Percentiles rank a stretch among this genome's conserved stretches.
phyloP scores from a whole-genome alignment of 306 rosid genomes.

The Cucurbita pepo region DNA sequence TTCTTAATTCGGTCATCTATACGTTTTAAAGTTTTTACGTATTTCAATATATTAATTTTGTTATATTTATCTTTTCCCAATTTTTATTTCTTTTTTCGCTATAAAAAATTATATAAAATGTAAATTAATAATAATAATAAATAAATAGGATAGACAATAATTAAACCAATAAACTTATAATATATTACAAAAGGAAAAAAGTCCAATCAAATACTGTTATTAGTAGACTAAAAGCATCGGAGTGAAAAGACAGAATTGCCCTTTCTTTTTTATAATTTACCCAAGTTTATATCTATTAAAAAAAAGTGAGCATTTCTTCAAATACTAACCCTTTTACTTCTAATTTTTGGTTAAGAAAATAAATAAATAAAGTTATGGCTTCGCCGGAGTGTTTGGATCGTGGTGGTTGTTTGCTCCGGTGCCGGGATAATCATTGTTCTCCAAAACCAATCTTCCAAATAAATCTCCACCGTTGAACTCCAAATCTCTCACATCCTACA shows the following conservation, averaged over 20 bases:
- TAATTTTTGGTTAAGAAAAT: neutral
- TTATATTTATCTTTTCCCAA: too few relatives aligned
- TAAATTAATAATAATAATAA: too few relatives aligned
- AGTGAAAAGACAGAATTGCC: neutral
- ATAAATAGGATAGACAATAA: neutral
- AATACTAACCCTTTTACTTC: neutral
- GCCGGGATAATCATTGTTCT: constrained; percentile 40
- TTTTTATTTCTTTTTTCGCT: too few relatives aligned
- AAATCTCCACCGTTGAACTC: constrained; percentile 6
- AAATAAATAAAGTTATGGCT: neutral
- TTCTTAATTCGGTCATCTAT: too few relatives aligned
- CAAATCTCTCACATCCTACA: constrained; percentile 15
- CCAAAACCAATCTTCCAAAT: constrained; percentile 33
- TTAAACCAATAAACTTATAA: neutral
- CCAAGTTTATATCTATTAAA: neutral
- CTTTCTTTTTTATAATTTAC: neutral
- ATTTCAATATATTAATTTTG: too few relatives aligned
- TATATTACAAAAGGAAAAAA: neutral
- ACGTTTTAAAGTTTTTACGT: too few relatives aligned
- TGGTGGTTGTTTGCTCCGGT: constrained; percentile 52
- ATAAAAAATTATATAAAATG: too few relatives aligned
- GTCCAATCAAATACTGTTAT: neutral
- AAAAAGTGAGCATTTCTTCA: neutral
- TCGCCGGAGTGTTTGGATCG: constrained; percentile 41
- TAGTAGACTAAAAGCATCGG: neutral